Percentiles rank a stretch among this genome's conserved stretches.
phyloP scores from a whole-genome alignment of 257 asterid genomes.

The Solanum sejunctum region DNA sequence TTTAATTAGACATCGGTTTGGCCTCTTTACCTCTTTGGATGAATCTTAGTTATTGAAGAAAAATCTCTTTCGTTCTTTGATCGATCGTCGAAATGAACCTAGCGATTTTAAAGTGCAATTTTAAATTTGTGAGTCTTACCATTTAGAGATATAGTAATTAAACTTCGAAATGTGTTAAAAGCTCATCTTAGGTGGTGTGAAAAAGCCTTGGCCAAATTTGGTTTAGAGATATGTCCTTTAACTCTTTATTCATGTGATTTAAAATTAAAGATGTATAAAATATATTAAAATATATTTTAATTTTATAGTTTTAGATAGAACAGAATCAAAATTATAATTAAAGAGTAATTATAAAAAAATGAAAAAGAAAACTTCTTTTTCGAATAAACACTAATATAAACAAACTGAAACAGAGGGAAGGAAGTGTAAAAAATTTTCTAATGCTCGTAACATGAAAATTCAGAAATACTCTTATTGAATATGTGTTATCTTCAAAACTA shows the following conservation, averaged over 20 bases:
- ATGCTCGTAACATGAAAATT: neutral
- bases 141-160: neutral
- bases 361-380: neutral
- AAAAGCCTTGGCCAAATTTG: neutral
- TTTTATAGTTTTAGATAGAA: neutral
- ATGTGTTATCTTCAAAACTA: neutral
- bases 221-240: neutral
- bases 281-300: neutral
- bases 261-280: neutral
- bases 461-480: neutral
- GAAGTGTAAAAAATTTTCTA: neutral
- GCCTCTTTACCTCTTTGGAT: neutral
- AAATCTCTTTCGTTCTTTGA: neutral
- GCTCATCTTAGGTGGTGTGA: neutral
- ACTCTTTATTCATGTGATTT: neutral
- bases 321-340: neutral
- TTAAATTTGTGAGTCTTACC: neutral
- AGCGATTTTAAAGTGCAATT: neutral
- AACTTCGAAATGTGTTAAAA: neutral
- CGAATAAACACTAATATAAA: neutral
- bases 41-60: neutral
- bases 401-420: neutral
- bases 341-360: neutral
- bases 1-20: neutral
- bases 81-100: too few species aligned